phyloP scores from a whole-genome alignment of 225 moss, liverwort and hornwort species.

The Anthoceros angustus region DNA sequence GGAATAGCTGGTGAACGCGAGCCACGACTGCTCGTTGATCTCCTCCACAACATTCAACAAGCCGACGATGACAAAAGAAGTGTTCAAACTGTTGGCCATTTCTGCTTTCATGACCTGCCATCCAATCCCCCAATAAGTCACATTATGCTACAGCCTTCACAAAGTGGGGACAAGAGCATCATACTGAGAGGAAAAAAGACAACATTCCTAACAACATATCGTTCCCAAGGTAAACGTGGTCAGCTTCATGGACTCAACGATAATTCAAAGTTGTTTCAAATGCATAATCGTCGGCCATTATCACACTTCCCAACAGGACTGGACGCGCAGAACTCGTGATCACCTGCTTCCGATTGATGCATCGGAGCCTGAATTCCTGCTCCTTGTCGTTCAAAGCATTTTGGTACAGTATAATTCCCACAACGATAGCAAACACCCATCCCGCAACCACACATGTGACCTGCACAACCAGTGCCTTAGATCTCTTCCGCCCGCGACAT shows the following conservation, averaged over 20 bases:
- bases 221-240: background rate
- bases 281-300: background rate
- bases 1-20: slow-evolving; percentile 30
- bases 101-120: slow-evolving; percentile 49
- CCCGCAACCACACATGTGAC: slow-evolving; percentile 20
- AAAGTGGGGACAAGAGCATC: background rate
- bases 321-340: background rate
- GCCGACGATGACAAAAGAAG: slow-evolving; percentile 60
- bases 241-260: background rate
- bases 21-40: slow-evolving; percentile 31
- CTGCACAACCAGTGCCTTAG: slow-evolving; percentile 16
- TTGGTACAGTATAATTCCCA: slow-evolving; percentile 36
- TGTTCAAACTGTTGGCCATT: slow-evolving; percentile 66
- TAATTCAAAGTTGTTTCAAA: background rate
- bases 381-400: slow-evolving; percentile 18
- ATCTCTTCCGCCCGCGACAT: background rate
- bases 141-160: background rate
- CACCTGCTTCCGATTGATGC: slow-evolving; percentile 47
- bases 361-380: slow-evolving; percentile 33
- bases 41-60: slow-evolving; percentile 27
- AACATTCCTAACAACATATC: too few relatives aligned
- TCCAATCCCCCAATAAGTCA: background rate
- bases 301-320: background rate
- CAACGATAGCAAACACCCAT: slow-evolving; percentile 25
- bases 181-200: background rate